Percentiles rank a stretch among this genome's conserved stretches.
These are phyloP conservation scores for Cenococcum geophilum DNA, from an alignment of 495 filamentous ascomycete genomes.

Conservation along the genomic window DNA sequence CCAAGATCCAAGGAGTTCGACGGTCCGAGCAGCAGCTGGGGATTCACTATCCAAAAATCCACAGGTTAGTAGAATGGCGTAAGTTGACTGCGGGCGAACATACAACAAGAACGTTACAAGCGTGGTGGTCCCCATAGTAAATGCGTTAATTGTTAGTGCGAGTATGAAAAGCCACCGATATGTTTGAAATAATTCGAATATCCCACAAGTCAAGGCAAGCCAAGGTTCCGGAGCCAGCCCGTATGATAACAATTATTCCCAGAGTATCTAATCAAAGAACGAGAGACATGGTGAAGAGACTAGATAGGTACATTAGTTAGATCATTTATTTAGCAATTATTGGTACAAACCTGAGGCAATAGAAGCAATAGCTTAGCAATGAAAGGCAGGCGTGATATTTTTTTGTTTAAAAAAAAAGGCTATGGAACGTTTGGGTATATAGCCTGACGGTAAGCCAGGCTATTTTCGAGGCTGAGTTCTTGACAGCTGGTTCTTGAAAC, in stretches of 20 bases:
- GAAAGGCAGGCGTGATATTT: not conserved
- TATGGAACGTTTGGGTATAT: not conserved
- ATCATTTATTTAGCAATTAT: not conserved
- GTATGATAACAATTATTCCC: not conserved
- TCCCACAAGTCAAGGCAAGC: too few species aligned
- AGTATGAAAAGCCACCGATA: too few species aligned
- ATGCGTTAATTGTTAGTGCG: not conserved
- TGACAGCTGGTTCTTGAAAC: too few species aligned
- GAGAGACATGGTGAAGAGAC: not conserved
- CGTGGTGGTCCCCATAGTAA: conserved; percentile 35
- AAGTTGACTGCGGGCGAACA: conserved; percentile 5
- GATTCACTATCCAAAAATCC: conserved; percentile 48
- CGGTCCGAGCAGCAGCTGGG: conserved; percentile 58
- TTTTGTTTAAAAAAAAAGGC: not conserved
- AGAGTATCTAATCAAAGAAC: not conserved
- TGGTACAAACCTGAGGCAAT: not conserved
- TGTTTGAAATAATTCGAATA: too few species aligned
- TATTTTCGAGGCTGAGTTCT: not conserved
- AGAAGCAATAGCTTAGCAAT: not conserved
- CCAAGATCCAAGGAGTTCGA: conserved; percentile 85
- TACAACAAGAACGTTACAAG: conserved; percentile 40
- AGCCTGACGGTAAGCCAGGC: not conserved
- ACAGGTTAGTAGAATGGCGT: conserved; percentile 1
- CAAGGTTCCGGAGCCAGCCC: not conserved
- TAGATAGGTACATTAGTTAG: not conserved